Evolutionary conservation across 164 flowering plant species (phyloP), one percentile per base, ranked within the genome.

Genomic region (Platanus orientalis): DNA sequence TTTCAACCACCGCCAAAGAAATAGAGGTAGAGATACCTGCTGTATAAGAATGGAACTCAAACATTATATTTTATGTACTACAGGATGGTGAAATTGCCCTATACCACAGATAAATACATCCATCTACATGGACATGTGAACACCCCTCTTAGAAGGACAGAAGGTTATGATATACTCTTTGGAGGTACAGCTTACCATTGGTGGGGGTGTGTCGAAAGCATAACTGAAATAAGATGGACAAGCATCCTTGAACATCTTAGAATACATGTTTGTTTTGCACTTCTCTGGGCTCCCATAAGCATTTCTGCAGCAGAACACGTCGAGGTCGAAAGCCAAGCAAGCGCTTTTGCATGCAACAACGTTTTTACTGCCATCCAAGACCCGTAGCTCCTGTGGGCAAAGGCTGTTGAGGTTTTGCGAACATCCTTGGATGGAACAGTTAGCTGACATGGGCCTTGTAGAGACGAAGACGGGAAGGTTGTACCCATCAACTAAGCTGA

Each of bases 281-380:
- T 77, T 87, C 3, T 72, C 86, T 0, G 93, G 90, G 21, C 57
- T 81, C 39, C 88, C 89, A 63, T 80, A 87, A 54, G 70, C 80
- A 69, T 87, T 84, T 73, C 88, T 62, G 74, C 97, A 92, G 50
- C 96, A 92, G 54, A 85, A 92, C 34, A 57, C 26, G 57, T 89
- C 96, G 9, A 57, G 58, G 69, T 83, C 49, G 57, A 81, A 92
- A 4, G 90, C 96, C 84, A 87, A 78, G 62, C 96, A 89, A 9
- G 85, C 96, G 36, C 97, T 89, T 71, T 82, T 84, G 80, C 94
- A 92, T 0, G 96, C 97, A 76, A 87, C 90, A 7, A 82, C 87
- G 29, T 75, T 57, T 14, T 83, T 84, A 13, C n/a, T 23, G 1
- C 49, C 56, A 68, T 73, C 78, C 63, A 58, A 1, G 2, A 84